These are phyloP conservation scores for Solanum pinnatisectum DNA, from an alignment of 257 asterid species.

Conservation along the genomic window DNA sequence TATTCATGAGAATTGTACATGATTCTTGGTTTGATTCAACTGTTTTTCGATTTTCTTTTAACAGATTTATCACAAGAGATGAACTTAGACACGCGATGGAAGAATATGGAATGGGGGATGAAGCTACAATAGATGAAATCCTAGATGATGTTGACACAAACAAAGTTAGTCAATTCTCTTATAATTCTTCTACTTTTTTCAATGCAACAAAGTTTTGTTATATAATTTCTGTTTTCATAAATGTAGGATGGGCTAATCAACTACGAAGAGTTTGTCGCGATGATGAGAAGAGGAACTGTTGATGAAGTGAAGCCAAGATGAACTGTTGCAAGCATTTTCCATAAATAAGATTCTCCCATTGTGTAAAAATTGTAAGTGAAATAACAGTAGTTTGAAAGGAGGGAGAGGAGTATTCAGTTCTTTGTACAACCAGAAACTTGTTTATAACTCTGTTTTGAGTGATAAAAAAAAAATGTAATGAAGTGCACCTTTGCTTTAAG, in stretches of 20 bases:
- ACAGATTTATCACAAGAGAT: conserved; percentile 83
- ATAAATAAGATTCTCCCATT: background rate
- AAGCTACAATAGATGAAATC: conserved; percentile 72
- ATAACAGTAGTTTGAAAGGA: background rate
- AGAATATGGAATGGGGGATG: conserved; percentile 88
- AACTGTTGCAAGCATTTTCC: background rate
- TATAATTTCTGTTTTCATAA: background rate
- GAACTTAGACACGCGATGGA: conserved; percentile 81
- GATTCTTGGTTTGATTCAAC: background rate
- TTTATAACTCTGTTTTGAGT: background rate
- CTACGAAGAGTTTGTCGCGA: conserved; percentile 63
- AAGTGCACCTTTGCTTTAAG: background rate
- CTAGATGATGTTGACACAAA: conserved; percentile 81
- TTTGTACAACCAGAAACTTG: background rate
- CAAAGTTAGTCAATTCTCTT: conserved; percentile 23
- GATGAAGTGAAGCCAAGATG: conserved; percentile 5
- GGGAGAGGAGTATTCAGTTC: background rate
- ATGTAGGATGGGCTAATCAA: conserved; percentile 73
- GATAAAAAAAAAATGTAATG: background rate
- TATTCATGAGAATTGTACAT: background rate
- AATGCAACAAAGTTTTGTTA: background rate
- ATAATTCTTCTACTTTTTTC: background rate
- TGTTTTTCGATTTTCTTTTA: background rate
- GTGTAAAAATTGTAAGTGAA: background rate
- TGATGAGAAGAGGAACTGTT: conserved; percentile 77